phyloP scores from a whole-genome alignment of 1,284 basidiomycete genomes.

The Ustilago tritici region DNA sequence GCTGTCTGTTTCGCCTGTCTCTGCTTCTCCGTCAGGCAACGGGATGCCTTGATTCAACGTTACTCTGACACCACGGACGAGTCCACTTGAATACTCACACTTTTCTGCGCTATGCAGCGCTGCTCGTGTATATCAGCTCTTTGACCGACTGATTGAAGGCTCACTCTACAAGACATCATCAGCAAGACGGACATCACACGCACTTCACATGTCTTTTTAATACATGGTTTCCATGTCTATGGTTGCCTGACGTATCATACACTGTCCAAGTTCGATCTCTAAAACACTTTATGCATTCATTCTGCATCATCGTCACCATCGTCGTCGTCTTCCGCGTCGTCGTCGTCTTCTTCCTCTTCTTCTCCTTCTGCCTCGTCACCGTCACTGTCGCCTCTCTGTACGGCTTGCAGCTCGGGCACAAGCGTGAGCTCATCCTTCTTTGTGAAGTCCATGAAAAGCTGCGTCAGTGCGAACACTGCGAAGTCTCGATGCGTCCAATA shows the following conservation, averaged over 20 bases:
- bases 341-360: slow-evolving; percentile 7
- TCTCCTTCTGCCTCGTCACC: slow-evolving; percentile 69
- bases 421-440: slow-evolving; percentile 30
- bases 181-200: too few species aligned
- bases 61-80: too few species aligned
- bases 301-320: slow-evolving; percentile 8
- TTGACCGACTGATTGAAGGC: too few species aligned
- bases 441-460: slow-evolving; percentile 57
- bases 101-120: too few species aligned
- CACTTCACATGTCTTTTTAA: neutral
- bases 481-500: slow-evolving; percentile 65
- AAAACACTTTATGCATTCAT: neutral
- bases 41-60: too few species aligned
- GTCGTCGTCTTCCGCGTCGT: slow-evolving; percentile 11
- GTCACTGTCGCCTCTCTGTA: slow-evolving; percentile 19
- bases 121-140: too few species aligned
- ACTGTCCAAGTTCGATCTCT: neutral
- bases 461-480: slow-evolving; percentile 60
- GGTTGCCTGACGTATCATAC: neutral
- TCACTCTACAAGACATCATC: too few species aligned
- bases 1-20: too few species aligned
- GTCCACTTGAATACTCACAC: too few species aligned
- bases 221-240: slow-evolving; percentile 2
- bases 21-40: too few species aligned
- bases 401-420: slow-evolving; percentile 32